Conservation (phyloP, 2,329 filamentous ascomycete genomes). For the Tolypocladium sp. region DNA sequence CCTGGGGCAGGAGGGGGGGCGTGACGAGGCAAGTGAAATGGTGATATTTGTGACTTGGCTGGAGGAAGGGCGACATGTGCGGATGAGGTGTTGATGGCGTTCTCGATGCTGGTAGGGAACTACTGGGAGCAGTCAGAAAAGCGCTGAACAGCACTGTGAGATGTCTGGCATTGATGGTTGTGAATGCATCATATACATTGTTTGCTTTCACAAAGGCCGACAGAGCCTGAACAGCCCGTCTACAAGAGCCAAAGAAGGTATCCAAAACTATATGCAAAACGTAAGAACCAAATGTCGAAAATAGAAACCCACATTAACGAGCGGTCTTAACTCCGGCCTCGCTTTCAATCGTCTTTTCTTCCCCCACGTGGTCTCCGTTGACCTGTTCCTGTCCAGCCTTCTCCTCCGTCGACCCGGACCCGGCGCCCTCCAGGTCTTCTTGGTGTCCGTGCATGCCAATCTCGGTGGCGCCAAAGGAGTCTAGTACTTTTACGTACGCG, state of each 20-base stretch:
- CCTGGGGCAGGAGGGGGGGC: too few relatives aligned
- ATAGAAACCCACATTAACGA: too few relatives aligned
- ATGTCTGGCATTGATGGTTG: not conserved
- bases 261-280: not conserved
- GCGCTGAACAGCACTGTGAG: not conserved
- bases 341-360: not conserved
- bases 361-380: not conserved
- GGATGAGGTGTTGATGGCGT: not conserved
- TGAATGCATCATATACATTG: not conserved
- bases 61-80: not conserved
- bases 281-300: not conserved
- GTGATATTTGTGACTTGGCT: not conserved
- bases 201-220: not conserved
- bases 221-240: not conserved
- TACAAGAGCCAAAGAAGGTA: not conserved
- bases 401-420: constrained; percentile 10
- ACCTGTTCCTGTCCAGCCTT: constrained; percentile 5
- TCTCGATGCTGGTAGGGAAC: not conserved
- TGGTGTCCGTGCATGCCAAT: constrained; percentile 26
- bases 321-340: not conserved
- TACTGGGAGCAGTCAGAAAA: not conserved
- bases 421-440: constrained; percentile 7
- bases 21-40: too few relatives aligned
- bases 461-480: constrained; percentile 41
- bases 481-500: constrained; percentile 52